A percentile compares a stretch with the other conserved stretches of the same genome.
Conservation (phyloP, 768 basidiomycete species). For the Cystofilobasidium macerans region DNA sequence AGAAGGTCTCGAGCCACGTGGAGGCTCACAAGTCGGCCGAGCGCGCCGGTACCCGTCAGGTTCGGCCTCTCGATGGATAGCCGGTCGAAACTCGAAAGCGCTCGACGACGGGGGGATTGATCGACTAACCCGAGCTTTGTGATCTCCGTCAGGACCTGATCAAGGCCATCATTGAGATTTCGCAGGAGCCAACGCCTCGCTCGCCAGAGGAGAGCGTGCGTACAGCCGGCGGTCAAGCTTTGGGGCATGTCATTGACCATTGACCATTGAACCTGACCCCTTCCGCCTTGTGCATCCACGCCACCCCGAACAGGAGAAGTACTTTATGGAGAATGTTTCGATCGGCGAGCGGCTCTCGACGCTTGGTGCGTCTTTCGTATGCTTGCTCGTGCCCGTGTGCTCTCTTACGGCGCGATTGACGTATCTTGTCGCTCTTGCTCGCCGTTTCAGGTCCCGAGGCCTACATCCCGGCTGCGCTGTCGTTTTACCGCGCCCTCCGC, state of each 20-base stretch:
- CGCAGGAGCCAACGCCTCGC: conserved; percentile 23
- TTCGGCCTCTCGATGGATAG: conserved; percentile 14
- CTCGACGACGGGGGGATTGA: neutral
- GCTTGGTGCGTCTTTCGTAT: conserved; percentile 49
- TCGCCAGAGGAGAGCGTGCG: conserved; percentile 25
- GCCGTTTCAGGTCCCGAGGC: conserved; percentile 55
- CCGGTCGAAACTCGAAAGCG: no score
- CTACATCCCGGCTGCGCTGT: conserved; percentile 67
- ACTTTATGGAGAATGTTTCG: conserved; percentile 82
- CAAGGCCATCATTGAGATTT: conserved; percentile 27
- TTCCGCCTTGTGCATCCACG: neutral
- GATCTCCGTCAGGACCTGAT: conserved; percentile 13
- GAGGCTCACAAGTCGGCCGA: conserved; percentile 49
- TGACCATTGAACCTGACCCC: neutral
- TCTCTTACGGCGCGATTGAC: neutral
- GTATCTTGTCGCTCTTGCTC: conserved; percentile 6
- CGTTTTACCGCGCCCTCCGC: conserved; percentile 84
- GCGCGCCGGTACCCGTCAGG: conserved; percentile 37
- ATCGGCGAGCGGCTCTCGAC: conserved; percentile 72
- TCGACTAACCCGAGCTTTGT: no score
- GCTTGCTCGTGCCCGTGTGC: neutral
- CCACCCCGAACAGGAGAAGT: conserved; percentile 48
- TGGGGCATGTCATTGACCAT: neutral
- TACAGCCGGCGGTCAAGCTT: neutral
- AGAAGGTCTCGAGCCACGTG: conserved; percentile 47